Conservation (phyloP, 2,329 filamentous ascomycete genomes). For the Diaporthe vaccinii region DNA sequence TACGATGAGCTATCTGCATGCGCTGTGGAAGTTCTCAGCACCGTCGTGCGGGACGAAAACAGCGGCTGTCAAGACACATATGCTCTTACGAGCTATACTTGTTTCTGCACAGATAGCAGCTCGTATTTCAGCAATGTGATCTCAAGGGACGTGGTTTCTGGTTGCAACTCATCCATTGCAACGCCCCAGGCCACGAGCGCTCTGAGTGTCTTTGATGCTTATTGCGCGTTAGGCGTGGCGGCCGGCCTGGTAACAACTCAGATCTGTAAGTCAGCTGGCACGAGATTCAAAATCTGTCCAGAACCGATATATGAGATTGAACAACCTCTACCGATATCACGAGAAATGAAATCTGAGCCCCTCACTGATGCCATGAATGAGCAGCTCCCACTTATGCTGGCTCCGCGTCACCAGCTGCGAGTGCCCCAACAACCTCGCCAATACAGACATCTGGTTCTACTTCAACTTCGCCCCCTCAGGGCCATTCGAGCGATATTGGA, state of each 20-base stretch:
- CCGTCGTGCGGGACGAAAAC: conserved; percentile 40
- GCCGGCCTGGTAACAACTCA: conserved; percentile 7
- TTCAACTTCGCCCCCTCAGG: not conserved
- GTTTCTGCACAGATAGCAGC: conserved; percentile 43
- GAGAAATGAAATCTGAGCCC: not conserved
- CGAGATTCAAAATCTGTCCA: no score
- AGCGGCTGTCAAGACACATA: conserved; percentile 42
- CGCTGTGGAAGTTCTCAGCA: conserved; percentile 33
- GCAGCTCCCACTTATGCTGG: not conserved
- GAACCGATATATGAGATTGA: no score
- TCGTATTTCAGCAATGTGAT: conserved; percentile 39
- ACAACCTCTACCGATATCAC: not conserved
- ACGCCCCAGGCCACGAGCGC: conserved; percentile 24
- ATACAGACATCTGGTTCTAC: not conserved
- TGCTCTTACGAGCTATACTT: conserved; percentile 41
- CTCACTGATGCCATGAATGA: not conserved
- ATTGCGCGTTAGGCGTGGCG: conserved; percentile 30
- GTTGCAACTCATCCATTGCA: conserved; percentile 12
- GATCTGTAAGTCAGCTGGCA: not conserved
- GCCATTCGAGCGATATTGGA: not conserved
- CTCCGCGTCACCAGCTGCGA: conserved; percentile 1
- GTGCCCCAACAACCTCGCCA: not conserved
- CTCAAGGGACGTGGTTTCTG: conserved; percentile 23
- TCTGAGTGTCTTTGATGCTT: conserved; percentile 22
- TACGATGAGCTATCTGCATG: conserved; percentile 1